These are phyloP conservation scores for Colletotrichum gloeosporioides DNA, from an alignment of 2,329 filamentous ascomycete species.

Conservation along the genomic window DNA sequence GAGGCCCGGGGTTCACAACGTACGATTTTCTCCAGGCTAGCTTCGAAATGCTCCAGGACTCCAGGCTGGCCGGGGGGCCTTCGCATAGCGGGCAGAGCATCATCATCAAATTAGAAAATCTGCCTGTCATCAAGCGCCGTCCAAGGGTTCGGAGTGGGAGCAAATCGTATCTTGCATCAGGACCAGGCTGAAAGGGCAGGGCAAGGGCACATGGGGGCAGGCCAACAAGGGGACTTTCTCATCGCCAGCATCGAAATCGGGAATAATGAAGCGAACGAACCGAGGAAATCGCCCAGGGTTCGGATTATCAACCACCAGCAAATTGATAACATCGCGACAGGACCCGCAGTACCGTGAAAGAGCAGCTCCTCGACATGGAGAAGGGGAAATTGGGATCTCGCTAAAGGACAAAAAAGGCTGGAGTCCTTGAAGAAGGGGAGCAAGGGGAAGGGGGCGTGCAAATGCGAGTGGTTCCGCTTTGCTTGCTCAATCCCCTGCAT, in stretches of 20 bases:
- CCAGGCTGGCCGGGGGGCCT: neutral
- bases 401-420: neutral
- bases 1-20: neutral
- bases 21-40: neutral
- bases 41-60: too few species aligned
- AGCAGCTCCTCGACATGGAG: neutral
- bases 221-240: neutral
- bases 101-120: neutral
- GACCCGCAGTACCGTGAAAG: neutral
- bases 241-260: neutral
- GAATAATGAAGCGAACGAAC: slow-evolving; percentile 5
- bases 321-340: neutral
- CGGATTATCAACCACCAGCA: neutral
- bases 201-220: neutral
- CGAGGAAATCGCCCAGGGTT: neutral
- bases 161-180: neutral
- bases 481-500: slow-evolving; percentile 2
- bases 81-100: neutral
- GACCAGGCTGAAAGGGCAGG: neutral
- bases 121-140: neutral
- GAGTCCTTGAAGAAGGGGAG: neutral
- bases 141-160: neutral
- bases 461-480: neutral
- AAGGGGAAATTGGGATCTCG: neutral
- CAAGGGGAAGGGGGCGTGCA: neutral